phyloP scores from a whole-genome alignment of 768 basidiomycete species.

The Boletellus sp. region DNA sequence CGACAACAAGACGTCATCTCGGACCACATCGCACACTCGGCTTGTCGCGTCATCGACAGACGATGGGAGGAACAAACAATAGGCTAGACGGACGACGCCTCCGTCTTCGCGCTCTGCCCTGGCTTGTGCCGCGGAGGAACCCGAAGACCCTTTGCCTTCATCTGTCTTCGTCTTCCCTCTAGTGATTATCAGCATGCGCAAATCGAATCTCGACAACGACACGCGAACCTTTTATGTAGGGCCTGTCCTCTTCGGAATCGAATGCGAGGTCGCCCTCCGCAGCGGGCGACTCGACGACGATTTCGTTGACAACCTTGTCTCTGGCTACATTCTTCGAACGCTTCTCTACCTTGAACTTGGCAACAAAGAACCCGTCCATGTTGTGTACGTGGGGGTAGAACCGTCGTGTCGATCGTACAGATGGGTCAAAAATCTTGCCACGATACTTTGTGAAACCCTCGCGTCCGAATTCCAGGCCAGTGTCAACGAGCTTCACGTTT shows the following conservation, averaged over 20 bases:
- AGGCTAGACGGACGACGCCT: conserved; percentile 8
- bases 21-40: conserved; percentile 7
- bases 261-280: conserved; percentile 47
- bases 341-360: conserved; percentile 95
- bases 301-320: conserved; percentile 23
- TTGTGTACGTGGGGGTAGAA: conserved; percentile 98
- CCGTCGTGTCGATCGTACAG: conserved; percentile 75
- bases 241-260: conserved; percentile 71
- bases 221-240: conserved; percentile 73
- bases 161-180: conserved; percentile 72
- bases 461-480: conserved; percentile 89
- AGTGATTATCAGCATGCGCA: conserved; percentile 2
- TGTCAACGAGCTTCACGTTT: conserved; percentile 87
- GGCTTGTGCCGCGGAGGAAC: conserved; percentile 52
- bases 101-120: conserved; percentile 20
- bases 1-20: not conserved
- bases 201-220: not conserved
- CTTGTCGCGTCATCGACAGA: conserved; percentile 1
- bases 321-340: conserved; percentile 47
- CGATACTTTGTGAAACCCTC: conserved; percentile 89
- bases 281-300: conserved; percentile 24
- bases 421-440: conserved; percentile 84
- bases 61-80: no score
- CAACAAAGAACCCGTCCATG: conserved; percentile 99
- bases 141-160: conserved; percentile 73